phyloP scores from a whole-genome alignment of 768 basidiomycete genomes.

The Lactarius tabidus region DNA sequence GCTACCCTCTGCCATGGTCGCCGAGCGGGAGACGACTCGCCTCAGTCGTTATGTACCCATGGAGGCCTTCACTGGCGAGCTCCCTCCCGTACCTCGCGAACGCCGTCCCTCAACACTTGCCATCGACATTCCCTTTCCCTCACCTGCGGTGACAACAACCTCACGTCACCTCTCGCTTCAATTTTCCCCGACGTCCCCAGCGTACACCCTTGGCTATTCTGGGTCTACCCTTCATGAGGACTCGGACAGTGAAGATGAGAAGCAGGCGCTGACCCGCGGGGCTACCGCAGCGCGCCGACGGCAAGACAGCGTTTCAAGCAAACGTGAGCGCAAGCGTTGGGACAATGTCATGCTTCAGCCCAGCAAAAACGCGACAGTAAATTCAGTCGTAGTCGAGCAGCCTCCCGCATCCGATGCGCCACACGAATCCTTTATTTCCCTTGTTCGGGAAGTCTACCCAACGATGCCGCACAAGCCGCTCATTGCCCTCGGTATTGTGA shows the following conservation, averaged over 20 bases:
- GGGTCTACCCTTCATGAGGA: slow-evolving; percentile 33
- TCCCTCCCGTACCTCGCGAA: slow-evolving; percentile 23
- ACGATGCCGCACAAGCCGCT: slow-evolving; percentile 71
- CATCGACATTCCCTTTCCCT: slow-evolving; percentile 36
- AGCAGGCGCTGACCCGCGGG: slow-evolving; percentile 30
- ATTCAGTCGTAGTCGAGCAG: slow-evolving; percentile 18
- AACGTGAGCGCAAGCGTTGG: slow-evolving; percentile 36
- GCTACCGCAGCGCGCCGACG: slow-evolving; percentile 23
- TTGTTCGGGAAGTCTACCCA: slow-evolving; percentile 57
- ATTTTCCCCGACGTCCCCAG: slow-evolving; percentile 50
- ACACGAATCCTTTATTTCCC: slow-evolving; percentile 40
- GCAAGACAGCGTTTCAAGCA: slow-evolving; percentile 4
- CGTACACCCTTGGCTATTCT: slow-evolving; percentile 26
- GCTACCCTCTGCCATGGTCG: slow-evolving; percentile 30
- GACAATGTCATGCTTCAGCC: slow-evolving; percentile 29
- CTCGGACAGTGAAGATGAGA: slow-evolving; percentile 45
- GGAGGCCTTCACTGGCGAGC: slow-evolving; percentile 30
- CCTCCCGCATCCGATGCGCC: slow-evolving; percentile 20
- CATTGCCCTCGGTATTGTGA: slow-evolving; percentile 62
- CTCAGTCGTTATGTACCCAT: slow-evolving; percentile 39
- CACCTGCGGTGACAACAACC: slow-evolving; percentile 35
- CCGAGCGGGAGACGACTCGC: slow-evolving; percentile 28
- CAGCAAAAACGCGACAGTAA: slow-evolving; percentile 29
- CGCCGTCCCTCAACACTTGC: slow-evolving; percentile 40
- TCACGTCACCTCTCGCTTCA: slow-evolving; percentile 55